A percentile compares a stretch with the other conserved stretches of the same genome.
phyloP scores from a whole-genome alignment of 768 basidiomycete genomes.

The Xerocomellus dryophilus region DNA sequence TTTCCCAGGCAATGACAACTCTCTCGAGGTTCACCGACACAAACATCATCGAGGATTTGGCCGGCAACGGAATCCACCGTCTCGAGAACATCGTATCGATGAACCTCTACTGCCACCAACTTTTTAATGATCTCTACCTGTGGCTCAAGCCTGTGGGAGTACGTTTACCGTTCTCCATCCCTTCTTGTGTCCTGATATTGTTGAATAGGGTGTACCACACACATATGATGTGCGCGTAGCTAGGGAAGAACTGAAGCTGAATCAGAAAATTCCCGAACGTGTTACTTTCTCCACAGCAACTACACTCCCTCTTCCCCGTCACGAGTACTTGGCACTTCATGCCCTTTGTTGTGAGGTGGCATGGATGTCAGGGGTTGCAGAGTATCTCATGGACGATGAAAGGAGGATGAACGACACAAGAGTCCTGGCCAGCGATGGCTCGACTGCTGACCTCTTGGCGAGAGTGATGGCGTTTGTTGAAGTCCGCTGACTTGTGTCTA shows the following conservation, averaged over 20 bases:
- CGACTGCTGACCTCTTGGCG: background rate
- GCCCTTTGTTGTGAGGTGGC: slow-evolving; percentile 1
- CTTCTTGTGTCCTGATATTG: no score
- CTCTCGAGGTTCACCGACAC: background rate
- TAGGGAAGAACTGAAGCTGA: background rate
- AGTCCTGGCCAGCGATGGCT: background rate
- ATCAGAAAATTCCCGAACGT: background rate
- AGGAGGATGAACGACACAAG: background rate
- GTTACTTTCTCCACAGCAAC: background rate
- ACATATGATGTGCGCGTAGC: background rate
- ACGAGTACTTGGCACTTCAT: background rate
- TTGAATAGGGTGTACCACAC: background rate
- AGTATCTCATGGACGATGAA: background rate
- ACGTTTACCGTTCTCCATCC: background rate
- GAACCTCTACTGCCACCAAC: background rate
- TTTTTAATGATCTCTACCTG: background rate
- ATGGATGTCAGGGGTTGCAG: slow-evolving; percentile 1
- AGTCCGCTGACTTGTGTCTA: no score
- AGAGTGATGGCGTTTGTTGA: background rate
- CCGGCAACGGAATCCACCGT: background rate
- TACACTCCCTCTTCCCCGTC: background rate
- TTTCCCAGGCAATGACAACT: background rate
- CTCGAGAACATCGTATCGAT: background rate
- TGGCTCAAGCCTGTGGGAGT: slow-evolving; percentile 4
- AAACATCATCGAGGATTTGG: background rate